These are phyloP conservation scores for Pseudonitzschia multistriata DNA, from an alignment of 108 stramenopile species.

Conservation along the genomic window DNA sequence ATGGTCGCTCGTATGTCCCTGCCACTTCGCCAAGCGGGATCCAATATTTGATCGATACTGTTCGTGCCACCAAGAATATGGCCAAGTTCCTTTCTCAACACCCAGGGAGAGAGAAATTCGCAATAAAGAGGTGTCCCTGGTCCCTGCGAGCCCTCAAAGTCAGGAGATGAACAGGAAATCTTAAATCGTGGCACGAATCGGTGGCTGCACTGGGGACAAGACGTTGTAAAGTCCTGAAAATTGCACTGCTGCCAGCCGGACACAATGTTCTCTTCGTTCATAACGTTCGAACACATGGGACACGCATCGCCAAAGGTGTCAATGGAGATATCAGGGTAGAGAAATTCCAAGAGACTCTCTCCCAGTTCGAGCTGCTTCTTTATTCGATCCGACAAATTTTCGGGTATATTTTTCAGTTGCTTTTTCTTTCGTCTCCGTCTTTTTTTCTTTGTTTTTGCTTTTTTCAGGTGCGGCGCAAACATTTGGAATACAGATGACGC, in stretches of 20 bases:
- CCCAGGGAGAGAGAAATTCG: slow-evolving; percentile 88
- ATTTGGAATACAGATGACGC: slow-evolving; percentile 23
- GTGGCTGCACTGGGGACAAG: slow-evolving; percentile 71
- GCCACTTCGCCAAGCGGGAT: slow-evolving; percentile 71
- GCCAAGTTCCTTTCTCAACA: slow-evolving; percentile 69
- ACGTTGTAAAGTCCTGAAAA: slow-evolving; percentile 65
- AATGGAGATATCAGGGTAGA: slow-evolving; percentile 74
- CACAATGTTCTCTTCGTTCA: slow-evolving; percentile 61
- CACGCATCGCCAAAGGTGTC: slow-evolving; percentile 70
- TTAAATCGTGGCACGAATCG: slow-evolving; percentile 80
- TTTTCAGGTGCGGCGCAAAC: slow-evolving; percentile 2
- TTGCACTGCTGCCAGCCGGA: slow-evolving; percentile 72
- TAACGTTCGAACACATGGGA: slow-evolving; percentile 63
- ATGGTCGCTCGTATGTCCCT: slow-evolving; percentile 67
- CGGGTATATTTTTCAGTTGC: neutral
- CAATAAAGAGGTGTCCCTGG: slow-evolving; percentile 73
- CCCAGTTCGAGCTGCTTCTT: slow-evolving; percentile 67
- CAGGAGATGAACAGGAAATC: slow-evolving; percentile 53
- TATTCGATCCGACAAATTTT: slow-evolving; percentile 41
- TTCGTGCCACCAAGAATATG: slow-evolving; percentile 44
- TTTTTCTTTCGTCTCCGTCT: slow-evolving; percentile 23
- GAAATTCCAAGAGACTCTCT: slow-evolving; percentile 69
- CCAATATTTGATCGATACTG: slow-evolving; percentile 57
- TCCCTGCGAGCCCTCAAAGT: slow-evolving; percentile 81
- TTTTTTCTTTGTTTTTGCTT: slow-evolving; percentile 13